A percentile compares a stretch with the other conserved stretches of the same genome.
Evolutionary conservation across 768 basidiomycete genomes (phyloP).

Genomic region (Lentinus brumalis): DNA sequence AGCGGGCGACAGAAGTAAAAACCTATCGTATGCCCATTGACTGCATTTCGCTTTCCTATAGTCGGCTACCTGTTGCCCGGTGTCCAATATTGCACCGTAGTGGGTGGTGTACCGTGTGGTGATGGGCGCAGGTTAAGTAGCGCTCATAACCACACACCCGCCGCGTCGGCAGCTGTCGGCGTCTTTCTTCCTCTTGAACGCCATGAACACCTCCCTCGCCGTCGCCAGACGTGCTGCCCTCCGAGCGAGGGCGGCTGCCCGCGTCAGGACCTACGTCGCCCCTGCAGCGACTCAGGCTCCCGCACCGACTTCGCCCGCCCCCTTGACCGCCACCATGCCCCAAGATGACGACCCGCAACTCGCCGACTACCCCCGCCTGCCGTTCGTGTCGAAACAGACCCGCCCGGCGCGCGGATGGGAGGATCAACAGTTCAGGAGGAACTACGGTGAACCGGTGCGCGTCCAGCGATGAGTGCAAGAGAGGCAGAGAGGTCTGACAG

Average conservation of each 20-base stretch:
- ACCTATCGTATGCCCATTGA: too few species aligned
- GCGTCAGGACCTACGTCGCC: conserved; percentile 29
- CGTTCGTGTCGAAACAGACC: conserved; percentile 64
- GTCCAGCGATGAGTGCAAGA: not conserved
- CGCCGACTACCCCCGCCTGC: conserved; percentile 72
- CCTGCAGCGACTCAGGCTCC: conserved; percentile 20
- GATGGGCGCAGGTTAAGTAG: not conserved
- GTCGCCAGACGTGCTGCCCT: conserved; percentile 40
- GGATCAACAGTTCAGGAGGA: conserved; percentile 74
- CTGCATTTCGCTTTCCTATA: too few species aligned
- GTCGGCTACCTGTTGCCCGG: too few species aligned
- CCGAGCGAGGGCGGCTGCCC: conserved; percentile 13
- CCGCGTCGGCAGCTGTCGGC: not conserved
- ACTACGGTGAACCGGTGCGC: conserved; percentile 77
- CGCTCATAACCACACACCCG: not conserved
- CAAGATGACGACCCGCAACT: conserved; percentile 63
- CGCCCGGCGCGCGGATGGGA: conserved; percentile 72
- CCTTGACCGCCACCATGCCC: conserved; percentile 21
- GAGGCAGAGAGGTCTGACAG: not conserved
- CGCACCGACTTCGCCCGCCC: conserved; percentile 25
- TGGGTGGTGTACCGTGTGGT: too few species aligned
- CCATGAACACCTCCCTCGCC: conserved; percentile 40
- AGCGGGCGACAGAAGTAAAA: too few species aligned
- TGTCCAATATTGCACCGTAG: too few species aligned
- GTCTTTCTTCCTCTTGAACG: conserved; percentile 12